Conservation (phyloP, 208 protist genomes). For the Trypanosoma boissoni region DNA sequence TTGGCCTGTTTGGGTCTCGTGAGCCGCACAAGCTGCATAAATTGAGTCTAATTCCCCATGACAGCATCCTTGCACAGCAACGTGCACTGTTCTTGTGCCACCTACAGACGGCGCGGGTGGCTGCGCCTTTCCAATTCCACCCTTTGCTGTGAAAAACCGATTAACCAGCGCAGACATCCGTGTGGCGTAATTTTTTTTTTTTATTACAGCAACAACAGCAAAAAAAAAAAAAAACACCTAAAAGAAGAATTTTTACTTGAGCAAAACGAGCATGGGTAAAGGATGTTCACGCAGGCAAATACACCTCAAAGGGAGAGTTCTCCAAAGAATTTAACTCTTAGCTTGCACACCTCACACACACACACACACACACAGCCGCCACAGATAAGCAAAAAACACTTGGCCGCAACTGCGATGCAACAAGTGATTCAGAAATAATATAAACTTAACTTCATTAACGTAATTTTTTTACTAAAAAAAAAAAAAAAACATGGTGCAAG, state of each 20-base stretch:
- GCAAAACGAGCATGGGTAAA: no score
- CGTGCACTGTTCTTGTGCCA: constrained; percentile 28
- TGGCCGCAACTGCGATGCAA: background rate
- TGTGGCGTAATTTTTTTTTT: background rate
- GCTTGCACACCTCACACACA: no score
- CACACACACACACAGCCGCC: no score
- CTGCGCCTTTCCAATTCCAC: constrained; percentile 6
- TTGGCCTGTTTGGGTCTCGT: constrained; percentile 73
- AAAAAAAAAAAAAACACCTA: constrained; percentile 9
- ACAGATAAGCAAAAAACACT: background rate
- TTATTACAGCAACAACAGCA: background rate
- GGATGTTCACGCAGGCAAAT: no score
- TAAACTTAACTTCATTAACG: constrained; percentile 6
- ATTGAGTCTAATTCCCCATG: constrained; percentile 98
- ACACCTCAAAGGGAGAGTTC: no score
- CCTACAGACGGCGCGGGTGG: background rate
- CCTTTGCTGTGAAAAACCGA: constrained; percentile 38
- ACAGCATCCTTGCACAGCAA: constrained; percentile 97
- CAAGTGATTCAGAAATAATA: background rate
- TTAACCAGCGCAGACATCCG: constrained; percentile 28
- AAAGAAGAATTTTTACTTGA: no score
- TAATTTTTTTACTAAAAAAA: no score
- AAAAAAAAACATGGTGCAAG: no score
- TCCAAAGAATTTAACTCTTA: no score
- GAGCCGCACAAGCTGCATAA: constrained; percentile 86